phyloP scores from a whole-genome alignment of 2,329 filamentous ascomycete species.

The Thelonectria rubi region DNA sequence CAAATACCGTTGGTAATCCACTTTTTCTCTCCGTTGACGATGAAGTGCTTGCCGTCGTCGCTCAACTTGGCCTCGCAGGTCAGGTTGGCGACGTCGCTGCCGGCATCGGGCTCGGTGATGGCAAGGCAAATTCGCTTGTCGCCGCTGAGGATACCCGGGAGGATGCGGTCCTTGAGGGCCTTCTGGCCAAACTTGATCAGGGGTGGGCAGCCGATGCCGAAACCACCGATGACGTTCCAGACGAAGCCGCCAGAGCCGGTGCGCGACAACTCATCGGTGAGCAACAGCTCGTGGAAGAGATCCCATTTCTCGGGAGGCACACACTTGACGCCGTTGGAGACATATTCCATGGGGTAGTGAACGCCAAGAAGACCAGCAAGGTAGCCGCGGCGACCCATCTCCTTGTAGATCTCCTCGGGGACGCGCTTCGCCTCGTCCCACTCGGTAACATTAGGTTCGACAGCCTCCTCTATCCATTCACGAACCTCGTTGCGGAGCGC shows the following conservation, averaged over 20 bases:
- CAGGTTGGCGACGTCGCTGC: conserved; percentile 93
- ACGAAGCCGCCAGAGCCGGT: conserved; percentile 90
- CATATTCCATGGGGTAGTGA: conserved; percentile 80
- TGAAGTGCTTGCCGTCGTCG: conserved; percentile 98
- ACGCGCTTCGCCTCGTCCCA: conserved; percentile 97
- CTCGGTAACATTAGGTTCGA: conserved; percentile 91
- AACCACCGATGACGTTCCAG: conserved; percentile 97
- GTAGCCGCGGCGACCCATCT: conserved; percentile 93
- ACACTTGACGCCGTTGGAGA: conserved; percentile 73
- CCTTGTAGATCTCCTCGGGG: conserved; percentile 89
- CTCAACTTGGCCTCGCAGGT: conserved; percentile 95
- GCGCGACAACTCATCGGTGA: conserved; percentile 94
- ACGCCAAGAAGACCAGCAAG: conserved; percentile 90
- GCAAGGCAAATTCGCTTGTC: conserved; percentile 98
- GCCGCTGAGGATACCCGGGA: conserved; percentile 86
- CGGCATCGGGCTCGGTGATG: conserved; percentile 96
- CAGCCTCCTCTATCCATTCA: conserved; percentile 87
- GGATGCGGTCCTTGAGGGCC: conserved; percentile 82
- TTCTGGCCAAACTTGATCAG: conserved; percentile 92
- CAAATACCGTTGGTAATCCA: conserved; percentile 99
- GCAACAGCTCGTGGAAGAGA: conserved; percentile 94
- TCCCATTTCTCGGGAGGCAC: conserved; percentile 94
- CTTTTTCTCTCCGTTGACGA: conserved; percentile 99
- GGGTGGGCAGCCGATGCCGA: conserved; percentile 92
- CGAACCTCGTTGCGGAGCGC: conserved; percentile 91